Evolutionary conservation across 2,329 filamentous ascomycete genomes (phyloP), one percentile per base, ranked within the genome.

Genomic region (Colletotrichum orchidophilum): DNA sequence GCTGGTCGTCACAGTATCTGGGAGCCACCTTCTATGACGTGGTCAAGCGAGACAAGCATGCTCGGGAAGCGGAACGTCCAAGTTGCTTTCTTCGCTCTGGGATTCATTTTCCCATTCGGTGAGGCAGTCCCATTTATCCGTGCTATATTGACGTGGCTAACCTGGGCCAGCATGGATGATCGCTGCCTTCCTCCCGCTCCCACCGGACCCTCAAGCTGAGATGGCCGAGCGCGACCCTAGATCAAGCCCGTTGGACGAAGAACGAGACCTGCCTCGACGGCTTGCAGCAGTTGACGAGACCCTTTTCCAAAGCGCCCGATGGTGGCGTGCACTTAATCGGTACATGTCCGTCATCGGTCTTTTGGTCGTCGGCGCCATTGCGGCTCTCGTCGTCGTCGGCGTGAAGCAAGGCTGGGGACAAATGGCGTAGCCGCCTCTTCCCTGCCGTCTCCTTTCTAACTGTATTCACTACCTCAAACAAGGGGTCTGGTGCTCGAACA

Each of bases 51-150:
- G 49, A 88, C 87, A 42, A 86, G 88, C 18, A 77, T 89, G 3
- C 86, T 92, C 73, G 91, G 91, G 61, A 88, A 88, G 73, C 88
- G 93, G 72, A 95, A 95, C 77, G 82, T 90, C 57, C 94, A 97
- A 80, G 87, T 96, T 33, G 84, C 92, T 63, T 83, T 94, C 59
- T 97, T 97, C 81, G 89, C 91, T 66, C 52, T 92, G 57, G 94
- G 94, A 27, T 97, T 97, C 77, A 83, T 96, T 57, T 90, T 94
- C 77, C 94, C 94, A 6, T 87, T 94, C 72, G 86, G 90, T 92
- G 82, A 81, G 89, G 29, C 24, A 15, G 29, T 13, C 26, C 27
- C 46, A 29, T 5, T 31, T 3, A n/a, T 80, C 39, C 33, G 21
- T 4, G 46, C 18, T 62, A 5, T 64, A 50, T 72, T 75, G 73